phyloP scores from a whole-genome alignment of 2,329 filamentous ascomycete genomes.

The Chrysoporthe austroafricana region DNA sequence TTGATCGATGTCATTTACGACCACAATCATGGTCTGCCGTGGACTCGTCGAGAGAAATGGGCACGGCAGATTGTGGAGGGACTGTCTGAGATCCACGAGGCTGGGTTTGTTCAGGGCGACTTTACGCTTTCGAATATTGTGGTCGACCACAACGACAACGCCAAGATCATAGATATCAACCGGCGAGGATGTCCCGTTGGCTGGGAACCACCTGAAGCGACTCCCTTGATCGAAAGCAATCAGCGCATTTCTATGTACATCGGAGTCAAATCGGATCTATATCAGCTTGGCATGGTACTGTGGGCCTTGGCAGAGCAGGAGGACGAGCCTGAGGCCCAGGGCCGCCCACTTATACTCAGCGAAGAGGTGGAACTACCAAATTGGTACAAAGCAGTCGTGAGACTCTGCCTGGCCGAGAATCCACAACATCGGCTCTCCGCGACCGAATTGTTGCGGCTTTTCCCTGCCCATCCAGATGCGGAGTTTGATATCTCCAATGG shows the following conservation, averaged over 20 bases:
- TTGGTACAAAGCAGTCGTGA: conserved; percentile 78
- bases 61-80: conserved; percentile 89
- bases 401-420: conserved; percentile 74
- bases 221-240: conserved; percentile 80
- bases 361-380: conserved; percentile 68
- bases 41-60: conserved; percentile 81
- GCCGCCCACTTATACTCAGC: conserved; percentile 67
- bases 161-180: conserved; percentile 98
- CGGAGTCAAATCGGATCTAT: conserved; percentile 95
- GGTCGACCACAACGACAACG: conserved; percentile 80
- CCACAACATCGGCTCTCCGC: conserved; percentile 77
- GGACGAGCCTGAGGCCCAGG: conserved; percentile 84
- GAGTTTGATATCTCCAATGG: conserved; percentile 34
- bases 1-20: conserved; percentile 92
- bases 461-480: conserved; percentile 53
- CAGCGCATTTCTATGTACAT: conserved; percentile 97
- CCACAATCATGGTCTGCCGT: conserved; percentile 63
- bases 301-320: conserved; percentile 88
- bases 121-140: conserved; percentile 98
- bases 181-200: conserved; percentile 94
- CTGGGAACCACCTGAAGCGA: conserved; percentile 95
- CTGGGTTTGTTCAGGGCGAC: conserved; percentile 95
- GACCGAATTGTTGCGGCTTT: conserved; percentile 69
- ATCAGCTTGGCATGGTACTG: conserved; percentile 94
- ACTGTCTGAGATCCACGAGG: conserved; percentile 89